phyloP scores from a whole-genome alignment of 2,329 filamentous ascomycete species.

The Trichoderma lentiforme region DNA sequence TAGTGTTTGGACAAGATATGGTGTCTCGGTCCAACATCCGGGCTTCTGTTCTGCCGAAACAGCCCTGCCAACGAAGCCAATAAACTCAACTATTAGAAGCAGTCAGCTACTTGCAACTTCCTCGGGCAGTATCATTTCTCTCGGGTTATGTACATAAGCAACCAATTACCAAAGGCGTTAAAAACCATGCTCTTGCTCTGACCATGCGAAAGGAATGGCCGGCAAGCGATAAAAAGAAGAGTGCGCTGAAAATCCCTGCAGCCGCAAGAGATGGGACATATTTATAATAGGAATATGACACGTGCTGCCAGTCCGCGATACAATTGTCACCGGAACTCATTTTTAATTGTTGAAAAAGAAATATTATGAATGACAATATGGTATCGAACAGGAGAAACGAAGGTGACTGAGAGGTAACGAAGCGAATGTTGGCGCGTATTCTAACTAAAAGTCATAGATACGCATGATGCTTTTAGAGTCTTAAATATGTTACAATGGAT shows the following conservation, averaged over 20 bases:
- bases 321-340: not conserved
- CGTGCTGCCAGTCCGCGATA: not conserved
- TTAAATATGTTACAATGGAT: not conserved
- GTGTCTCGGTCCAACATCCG: not conserved
- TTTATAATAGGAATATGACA: not conserved
- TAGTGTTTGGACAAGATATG: not conserved
- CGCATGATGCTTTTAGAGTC: not conserved
- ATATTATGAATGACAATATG: not conserved
- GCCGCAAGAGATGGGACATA: not conserved
- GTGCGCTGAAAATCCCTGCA: not conserved
- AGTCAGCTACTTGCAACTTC: not conserved
- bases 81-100: not conserved
- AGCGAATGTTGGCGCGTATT: not conserved
- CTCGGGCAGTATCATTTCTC: not conserved
- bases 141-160: not conserved
- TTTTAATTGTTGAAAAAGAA: not conserved
- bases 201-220: not conserved
- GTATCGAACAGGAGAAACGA: not conserved
- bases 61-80: not conserved
- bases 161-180: not conserved
- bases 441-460: no score
- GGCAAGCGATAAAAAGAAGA: not conserved
- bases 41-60: not conserved
- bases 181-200: not conserved
- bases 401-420: not conserved